Evolutionary conservation across 306 rosid genomes (phyloP).

Genomic region (Castanea sativa): DNA sequence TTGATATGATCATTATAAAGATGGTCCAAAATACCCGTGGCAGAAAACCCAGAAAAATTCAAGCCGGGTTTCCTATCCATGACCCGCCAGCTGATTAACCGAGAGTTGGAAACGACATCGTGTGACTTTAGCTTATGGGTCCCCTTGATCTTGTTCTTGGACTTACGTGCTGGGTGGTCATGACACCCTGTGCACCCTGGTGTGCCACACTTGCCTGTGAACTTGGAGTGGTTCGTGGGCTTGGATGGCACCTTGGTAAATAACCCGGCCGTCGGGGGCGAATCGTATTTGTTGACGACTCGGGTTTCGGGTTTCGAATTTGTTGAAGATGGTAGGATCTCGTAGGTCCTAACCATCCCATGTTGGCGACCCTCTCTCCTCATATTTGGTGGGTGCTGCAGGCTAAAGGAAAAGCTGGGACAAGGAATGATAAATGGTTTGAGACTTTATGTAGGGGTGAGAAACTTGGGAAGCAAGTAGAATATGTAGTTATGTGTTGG

Average conservation of each 20-base stretch:
- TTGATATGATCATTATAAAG: background rate
- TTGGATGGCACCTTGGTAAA: constrained; percentile 59
- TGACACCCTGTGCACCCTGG: constrained; percentile 45
- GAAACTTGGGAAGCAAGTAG: constrained; percentile 54
- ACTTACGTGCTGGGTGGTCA: constrained; percentile 50
- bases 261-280: constrained; percentile 52
- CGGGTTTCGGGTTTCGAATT: constrained; percentile 46
- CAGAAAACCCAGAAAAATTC: constrained; percentile 28
- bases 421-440: background rate
- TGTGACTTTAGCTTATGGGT: constrained; percentile 35
- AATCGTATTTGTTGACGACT: constrained; percentile 31
- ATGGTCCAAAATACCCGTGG: constrained; percentile 37
- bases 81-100: constrained; percentile 34
- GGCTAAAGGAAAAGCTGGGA: constrained; percentile 5
- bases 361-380: constrained; percentile 86
- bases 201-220: constrained; percentile 59
- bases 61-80: constrained; percentile 12
- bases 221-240: constrained; percentile 78
- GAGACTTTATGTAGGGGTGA: background rate
- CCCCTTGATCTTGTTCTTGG: constrained; percentile 63
- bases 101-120: constrained; percentile 23
- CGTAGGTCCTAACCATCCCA: constrained; percentile 59
- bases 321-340: constrained; percentile 39
- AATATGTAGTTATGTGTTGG: background rate
- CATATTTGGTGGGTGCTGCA: constrained; percentile 35